Conservation (phyloP, 2,329 filamentous ascomycete genomes). For the Pseudogymnoascus sp. region DNA sequence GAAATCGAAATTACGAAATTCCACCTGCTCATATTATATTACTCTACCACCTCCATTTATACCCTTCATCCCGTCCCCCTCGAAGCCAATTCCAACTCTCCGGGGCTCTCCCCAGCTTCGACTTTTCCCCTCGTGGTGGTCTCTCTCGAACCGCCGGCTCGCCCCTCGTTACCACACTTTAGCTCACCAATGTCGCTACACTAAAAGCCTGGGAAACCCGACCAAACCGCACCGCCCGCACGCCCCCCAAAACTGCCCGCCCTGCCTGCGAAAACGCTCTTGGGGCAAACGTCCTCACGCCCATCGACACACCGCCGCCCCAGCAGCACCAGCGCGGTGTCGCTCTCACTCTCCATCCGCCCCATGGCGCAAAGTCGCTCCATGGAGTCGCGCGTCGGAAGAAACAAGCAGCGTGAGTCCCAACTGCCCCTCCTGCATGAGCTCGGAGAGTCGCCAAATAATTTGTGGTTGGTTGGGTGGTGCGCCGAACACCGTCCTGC, state of each 20-base stretch:
- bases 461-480: not conserved
- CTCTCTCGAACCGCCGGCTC: not conserved
- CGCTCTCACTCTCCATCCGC: conserved; percentile 1
- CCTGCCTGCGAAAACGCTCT: not conserved
- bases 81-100: not conserved
- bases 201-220: not conserved
- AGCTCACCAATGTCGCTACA: not conserved
- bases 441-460: not conserved
- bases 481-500: not conserved
- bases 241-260: not conserved
- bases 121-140: not conserved
- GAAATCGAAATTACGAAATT: not conserved
- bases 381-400: conserved; percentile 67
- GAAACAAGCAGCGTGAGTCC: conserved; percentile 72
- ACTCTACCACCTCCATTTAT: not conserved
- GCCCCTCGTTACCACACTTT: conserved; percentile 1
- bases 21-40: not conserved
- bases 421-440: not conserved
- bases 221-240: not conserved
- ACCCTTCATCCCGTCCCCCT: not conserved
- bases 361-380: conserved; percentile 36
- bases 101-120: not conserved
- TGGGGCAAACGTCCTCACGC: not conserved
- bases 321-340: conserved; percentile 10
- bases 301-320: not conserved